Base-by-base conservation (phyloP, 106 monocot species). In the Acorus calamus region DNA sequence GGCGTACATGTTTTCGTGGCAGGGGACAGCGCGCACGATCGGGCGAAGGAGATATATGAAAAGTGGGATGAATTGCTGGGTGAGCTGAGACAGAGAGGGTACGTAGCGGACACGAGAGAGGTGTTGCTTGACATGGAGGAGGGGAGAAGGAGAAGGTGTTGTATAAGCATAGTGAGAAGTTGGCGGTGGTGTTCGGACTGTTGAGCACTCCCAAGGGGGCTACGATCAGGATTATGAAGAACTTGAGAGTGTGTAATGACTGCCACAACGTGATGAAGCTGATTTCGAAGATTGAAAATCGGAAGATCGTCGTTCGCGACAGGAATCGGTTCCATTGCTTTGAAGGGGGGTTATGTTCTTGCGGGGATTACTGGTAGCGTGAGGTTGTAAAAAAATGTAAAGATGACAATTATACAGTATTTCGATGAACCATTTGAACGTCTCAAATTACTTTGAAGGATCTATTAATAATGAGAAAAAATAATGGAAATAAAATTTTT, bases 81-180 rank as follows among this genome's bases (percentile, higher is more conserved):
- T 50, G 47, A 82, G 64, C 45, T 89, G 77, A 82, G 49, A 63
- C 68, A 44, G 2, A 65, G 64, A 48, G 82, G 82, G 0, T 89
- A 85, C 46, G 60, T 68, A 2, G 82, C 85, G 0, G 79, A 89
- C 51, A 82, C 77, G 60, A 74, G 77, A 3, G 85, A 41, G 2
- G 89, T 89, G 66, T 57, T 89, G 71, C 75, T 85, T 3, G 85
- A 89, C 59, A 77, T 85, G 82, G 85, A 74, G 82, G 85, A 72
- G 8, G 77, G 47, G 55, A 73, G 57, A 89, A 89, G 58, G 79
- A 77, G 71, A 7, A 62, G 11, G 85, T 80, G 6, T 42, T 89
- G 5, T 75, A 66, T 50, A 49, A 80, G 11, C 89, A 89, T 44
- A 85, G 89, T 6, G 89, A 89, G 82, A 89, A 89, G 47, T 54